Evolutionary conservation across 1,284 basidiomycete species (phyloP).

Genomic region (Tylopilus sp.): DNA sequence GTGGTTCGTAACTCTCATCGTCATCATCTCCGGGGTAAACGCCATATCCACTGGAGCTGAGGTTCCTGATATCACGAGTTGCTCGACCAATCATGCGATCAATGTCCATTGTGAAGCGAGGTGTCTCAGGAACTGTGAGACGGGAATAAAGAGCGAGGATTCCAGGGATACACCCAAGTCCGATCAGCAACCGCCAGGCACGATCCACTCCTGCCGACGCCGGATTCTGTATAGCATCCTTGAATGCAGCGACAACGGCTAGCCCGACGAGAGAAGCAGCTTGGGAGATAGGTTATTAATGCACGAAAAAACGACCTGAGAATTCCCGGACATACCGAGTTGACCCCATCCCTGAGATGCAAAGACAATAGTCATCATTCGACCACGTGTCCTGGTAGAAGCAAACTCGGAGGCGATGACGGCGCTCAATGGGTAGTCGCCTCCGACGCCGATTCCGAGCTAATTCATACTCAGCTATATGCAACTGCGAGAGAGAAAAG

Average conservation of each 20-base stretch:
- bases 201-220: constrained; percentile 42
- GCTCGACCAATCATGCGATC: constrained; percentile 70
- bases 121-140: constrained; percentile 64
- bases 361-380: constrained; percentile 65
- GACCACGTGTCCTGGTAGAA: constrained; percentile 62
- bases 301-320: constrained; percentile 19
- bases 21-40: constrained; percentile 47
- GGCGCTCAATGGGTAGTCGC: constrained; percentile 28
- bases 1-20: constrained; percentile 42
- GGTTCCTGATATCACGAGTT: constrained; percentile 58
- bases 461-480: too few relatives aligned
- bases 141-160: constrained; percentile 62
- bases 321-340: constrained; percentile 47
- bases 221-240: constrained; percentile 51
- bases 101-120: constrained; percentile 77
- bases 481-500: too few relatives aligned
- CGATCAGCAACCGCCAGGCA: constrained; percentile 59
- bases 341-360: constrained; percentile 64
- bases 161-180: constrained; percentile 61
- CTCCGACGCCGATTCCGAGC: too few relatives aligned
- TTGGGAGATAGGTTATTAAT: constrained; percentile 27
- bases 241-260: constrained; percentile 65
- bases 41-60: constrained; percentile 50
- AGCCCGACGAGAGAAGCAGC: constrained; percentile 64
- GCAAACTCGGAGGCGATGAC: constrained; percentile 70